Percentiles rank a stretch among this genome's conserved stretches.
Evolutionary conservation across 805 yeast genomes (phyloP).

Genomic region (Saccharomycopsis sp.): DNA sequence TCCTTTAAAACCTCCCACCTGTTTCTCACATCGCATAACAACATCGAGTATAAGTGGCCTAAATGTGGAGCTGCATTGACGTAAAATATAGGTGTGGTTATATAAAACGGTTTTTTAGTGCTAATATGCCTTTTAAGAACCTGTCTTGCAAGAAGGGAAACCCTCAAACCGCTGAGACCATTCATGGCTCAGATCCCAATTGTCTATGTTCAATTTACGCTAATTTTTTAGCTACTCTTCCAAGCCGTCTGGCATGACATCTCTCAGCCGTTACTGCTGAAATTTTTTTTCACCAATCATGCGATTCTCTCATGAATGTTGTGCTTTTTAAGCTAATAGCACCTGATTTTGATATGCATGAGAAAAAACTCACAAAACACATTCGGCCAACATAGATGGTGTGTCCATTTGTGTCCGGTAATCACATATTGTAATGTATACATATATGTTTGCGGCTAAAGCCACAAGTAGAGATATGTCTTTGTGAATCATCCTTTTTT

Average conservation of each 20-base stretch:
- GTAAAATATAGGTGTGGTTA: constrained; percentile 92
- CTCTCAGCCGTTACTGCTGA: not conserved
- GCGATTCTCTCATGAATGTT: not conserved
- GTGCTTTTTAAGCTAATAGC: not conserved
- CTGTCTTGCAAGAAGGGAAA: not conserved
- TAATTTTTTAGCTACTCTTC: not conserved
- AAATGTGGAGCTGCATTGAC: constrained; percentile 94
- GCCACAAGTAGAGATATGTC: not conserved
- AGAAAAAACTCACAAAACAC: not conserved
- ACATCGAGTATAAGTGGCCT: constrained; percentile 88
- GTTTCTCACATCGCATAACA: constrained; percentile 69
- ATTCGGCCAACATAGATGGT: not conserved
- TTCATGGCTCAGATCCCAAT: too few relatives aligned
- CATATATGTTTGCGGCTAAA: not conserved
- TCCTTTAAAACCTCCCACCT: constrained; percentile 58
- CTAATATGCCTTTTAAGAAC: not conserved
- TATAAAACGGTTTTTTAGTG: constrained; percentile 30
- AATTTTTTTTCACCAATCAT: not conserved
- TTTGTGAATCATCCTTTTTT: not conserved
- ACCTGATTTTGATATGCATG: not conserved
- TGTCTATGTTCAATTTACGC: too few relatives aligned
- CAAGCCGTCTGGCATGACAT: not conserved
- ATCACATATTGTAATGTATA: not conserved
- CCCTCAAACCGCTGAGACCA: not conserved
- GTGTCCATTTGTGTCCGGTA: not conserved